A percentile compares a stretch with the other conserved stretches of the same genome.
Conservation (phyloP, 345 rosid genomes). For the Litchi chinensis region DNA sequence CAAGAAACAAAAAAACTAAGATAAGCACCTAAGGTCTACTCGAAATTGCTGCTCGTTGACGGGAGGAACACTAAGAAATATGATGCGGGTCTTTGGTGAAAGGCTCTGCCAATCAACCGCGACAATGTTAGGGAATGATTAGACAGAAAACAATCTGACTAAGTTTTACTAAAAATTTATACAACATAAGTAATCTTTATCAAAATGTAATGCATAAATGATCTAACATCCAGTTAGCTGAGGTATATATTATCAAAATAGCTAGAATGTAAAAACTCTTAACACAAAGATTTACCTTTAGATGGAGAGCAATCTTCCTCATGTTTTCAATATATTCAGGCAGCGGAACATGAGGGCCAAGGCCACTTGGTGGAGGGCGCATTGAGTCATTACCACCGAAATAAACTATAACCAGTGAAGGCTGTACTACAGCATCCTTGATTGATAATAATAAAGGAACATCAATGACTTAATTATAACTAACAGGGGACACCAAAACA, state of each 20-base stretch:
- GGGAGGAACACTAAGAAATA: constrained; percentile 76
- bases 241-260: background rate
- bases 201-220: background rate
- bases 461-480: background rate
- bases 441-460: background rate
- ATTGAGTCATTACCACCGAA: constrained; percentile 93
- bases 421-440: constrained; percentile 71
- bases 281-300: constrained; percentile 51
- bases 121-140: background rate
- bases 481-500: background rate
- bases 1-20: background rate
- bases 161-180: too few relatives aligned
- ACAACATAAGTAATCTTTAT: background rate
- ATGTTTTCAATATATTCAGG: constrained; percentile 72
- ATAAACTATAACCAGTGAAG: constrained; percentile 85
- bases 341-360: constrained; percentile 89
- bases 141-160: too few relatives aligned
- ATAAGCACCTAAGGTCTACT: constrained; percentile 28
- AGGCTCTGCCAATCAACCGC: constrained; percentile 56
- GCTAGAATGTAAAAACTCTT: background rate
- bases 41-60: constrained; percentile 57
- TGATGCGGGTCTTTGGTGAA: constrained; percentile 62
- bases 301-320: constrained; percentile 71
- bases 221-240: background rate
- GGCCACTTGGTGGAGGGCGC: constrained; percentile 60